Conservation (phyloP, 2,329 filamentous ascomycete species). For the Fusarium duplospermum region DNA sequence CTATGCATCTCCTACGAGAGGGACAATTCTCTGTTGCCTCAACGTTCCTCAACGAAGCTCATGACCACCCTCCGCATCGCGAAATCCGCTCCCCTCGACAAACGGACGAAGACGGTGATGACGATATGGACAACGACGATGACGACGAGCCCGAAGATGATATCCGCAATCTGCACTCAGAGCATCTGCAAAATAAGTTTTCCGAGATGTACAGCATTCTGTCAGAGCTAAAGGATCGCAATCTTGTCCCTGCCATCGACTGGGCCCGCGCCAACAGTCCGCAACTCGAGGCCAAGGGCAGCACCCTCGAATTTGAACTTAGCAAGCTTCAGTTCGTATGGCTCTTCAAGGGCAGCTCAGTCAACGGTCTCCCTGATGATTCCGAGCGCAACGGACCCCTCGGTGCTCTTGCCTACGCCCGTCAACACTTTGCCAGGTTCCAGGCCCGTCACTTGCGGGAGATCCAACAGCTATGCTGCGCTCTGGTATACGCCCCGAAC, state of each 20-base stretch:
- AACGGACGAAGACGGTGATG: conserved; percentile 48
- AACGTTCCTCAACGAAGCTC: conserved; percentile 82
- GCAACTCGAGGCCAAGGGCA: conserved; percentile 82
- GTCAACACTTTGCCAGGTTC: conserved; percentile 79
- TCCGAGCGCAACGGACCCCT: conserved; percentile 63
- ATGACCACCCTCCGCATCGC: conserved; percentile 50
- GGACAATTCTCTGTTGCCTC: conserved; percentile 91
- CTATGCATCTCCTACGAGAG: conserved; percentile 95
- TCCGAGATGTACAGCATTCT: conserved; percentile 92
- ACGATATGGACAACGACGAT: conserved; percentile 47
- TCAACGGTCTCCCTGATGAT: conserved; percentile 67
- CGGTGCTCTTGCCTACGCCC: conserved; percentile 81
- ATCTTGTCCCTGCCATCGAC: conserved; percentile 84
- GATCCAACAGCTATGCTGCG: conserved; percentile 83
- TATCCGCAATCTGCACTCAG: conserved; percentile 44
- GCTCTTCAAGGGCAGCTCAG: conserved; percentile 75
- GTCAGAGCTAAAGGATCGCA: conserved; percentile 77
- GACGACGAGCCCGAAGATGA: conserved; percentile 42
- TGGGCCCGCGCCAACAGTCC: conserved; percentile 82
- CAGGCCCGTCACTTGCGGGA: conserved; percentile 79
- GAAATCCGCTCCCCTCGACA: conserved; percentile 31
- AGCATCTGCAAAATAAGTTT: conserved; percentile 82
- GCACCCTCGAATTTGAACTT: conserved; percentile 95
- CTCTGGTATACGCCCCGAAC: conserved; percentile 83
- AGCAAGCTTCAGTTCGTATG: conserved; percentile 90